Evolutionary conservation across 176 grass and related monocot species (phyloP), one percentile per base, ranked within the genome.

Genomic region (Cenchrus fungigraminus): DNA sequence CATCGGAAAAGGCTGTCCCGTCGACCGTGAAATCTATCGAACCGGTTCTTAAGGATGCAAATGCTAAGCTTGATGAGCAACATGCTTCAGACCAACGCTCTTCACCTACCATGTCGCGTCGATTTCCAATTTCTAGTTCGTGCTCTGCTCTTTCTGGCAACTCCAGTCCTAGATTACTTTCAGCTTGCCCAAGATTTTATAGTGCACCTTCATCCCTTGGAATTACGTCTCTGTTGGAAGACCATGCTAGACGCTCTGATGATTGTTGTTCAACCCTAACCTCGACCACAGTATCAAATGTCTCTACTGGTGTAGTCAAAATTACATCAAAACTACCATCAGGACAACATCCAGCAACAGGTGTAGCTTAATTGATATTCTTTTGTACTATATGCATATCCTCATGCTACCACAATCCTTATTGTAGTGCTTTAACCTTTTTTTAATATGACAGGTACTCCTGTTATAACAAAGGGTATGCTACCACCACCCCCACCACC

Each of bases 171-270:
- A 87, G 88, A 75, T 84, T 74, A 86, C 79, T 82, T 78, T 82
- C 82, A 86, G 68, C 90, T 69, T 85, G 64, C 82, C 87, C 90
- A 49, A 90, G 85, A 85, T 92, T 78, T 88, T 76, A 88, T 52
- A 95, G 90, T 25, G 85, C 84, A 17, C 90, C 86, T 54, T 93
- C 91, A 76, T 71, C 89, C 83, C 82, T 95, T 83, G 96, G 93
- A 84, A 91, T 95, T 83, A 95, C 86, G 19, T 79, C 90, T 83
- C 79, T 95, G 49, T 86, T 95, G 64, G 89, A 95, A 71, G 91
- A 96, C 43, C 78, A 92, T 86, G 85, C 65, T 86, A 61, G 58
- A 78, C 59, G 40, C 12, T 57, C 72, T 19, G 86, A 92, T 57
- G 22, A 71, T 47, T 83, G 57, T 59, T 25, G 40, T 82, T 87